phyloP scores from a whole-genome alignment of 306 rosid species.

The Glycine latifolia region DNA sequence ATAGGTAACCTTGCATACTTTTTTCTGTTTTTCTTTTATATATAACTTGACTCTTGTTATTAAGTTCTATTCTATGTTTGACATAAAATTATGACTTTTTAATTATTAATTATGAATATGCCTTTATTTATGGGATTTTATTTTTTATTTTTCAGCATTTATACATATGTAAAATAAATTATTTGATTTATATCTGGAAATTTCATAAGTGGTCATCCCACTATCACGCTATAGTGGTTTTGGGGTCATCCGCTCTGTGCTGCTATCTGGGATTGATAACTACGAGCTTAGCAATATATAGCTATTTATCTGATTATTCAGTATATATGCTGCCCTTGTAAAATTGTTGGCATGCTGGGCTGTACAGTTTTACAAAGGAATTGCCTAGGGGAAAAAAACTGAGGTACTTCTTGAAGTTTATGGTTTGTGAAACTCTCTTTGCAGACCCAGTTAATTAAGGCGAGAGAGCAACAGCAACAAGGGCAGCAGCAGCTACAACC shows the following conservation, averaged over 20 bases:
- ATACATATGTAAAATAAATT: background rate
- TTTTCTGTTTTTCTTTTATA: background rate
- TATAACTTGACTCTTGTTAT: background rate
- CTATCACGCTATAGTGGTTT: background rate
- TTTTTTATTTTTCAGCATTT: background rate
- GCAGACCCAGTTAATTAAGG: slow-evolving; percentile 89
- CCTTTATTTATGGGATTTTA: background rate
- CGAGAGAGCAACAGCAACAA: slow-evolving; percentile 71
- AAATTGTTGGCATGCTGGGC: slow-evolving; percentile 19
- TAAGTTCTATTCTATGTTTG: background rate
- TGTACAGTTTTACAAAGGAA: background rate
- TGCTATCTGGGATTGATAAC: background rate
- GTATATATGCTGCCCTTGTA: slow-evolving; percentile 2
- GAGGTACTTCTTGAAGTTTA: slow-evolving; percentile 44
- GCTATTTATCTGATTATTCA: slow-evolving; percentile 9
- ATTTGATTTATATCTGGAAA: background rate
- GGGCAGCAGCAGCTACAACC: slow-evolving; percentile 56
- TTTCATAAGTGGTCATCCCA: background rate
- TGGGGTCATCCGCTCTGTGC: background rate
- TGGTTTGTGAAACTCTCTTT: slow-evolving; percentile 44
- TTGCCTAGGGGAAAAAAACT: background rate
- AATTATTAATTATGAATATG: background rate
- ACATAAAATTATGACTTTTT: background rate
- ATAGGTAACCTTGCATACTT: background rate
- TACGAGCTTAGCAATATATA: background rate